Conservation (phyloP, 2,329 filamentous ascomycete species). For the Aspergillus hortae region DNA sequence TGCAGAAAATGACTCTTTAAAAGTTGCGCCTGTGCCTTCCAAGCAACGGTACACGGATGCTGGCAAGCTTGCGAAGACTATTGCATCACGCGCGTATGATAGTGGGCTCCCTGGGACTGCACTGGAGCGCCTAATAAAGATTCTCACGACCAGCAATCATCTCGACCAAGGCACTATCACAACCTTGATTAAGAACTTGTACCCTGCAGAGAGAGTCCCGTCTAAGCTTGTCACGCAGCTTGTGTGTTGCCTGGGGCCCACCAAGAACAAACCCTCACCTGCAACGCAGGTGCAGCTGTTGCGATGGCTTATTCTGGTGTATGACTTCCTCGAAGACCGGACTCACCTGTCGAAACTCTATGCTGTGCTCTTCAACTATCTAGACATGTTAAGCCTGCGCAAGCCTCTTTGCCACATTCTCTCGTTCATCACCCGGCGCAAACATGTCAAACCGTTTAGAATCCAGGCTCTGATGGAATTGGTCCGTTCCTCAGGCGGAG, state of each 20-base stretch:
- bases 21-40: constrained; percentile 49
- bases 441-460: constrained; percentile 77
- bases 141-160: constrained; percentile 63
- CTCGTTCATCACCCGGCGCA: constrained; percentile 73
- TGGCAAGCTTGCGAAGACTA: constrained; percentile 60
- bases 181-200: constrained; percentile 68
- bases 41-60: constrained; percentile 64
- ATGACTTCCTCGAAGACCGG: constrained; percentile 65
- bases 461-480: constrained; percentile 67
- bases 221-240: constrained; percentile 61
- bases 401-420: constrained; percentile 70
- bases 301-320: constrained; percentile 74
- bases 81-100: constrained; percentile 63
- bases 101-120: constrained; percentile 61
- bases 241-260: constrained; percentile 72
- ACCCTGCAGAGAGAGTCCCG: constrained; percentile 65
- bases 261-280: constrained; percentile 69
- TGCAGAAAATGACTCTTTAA: neutral
- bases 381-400: constrained; percentile 76
- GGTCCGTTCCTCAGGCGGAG: constrained; percentile 51
- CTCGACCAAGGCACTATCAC: constrained; percentile 74
- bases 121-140: constrained; percentile 61
- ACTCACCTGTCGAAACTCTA: constrained; percentile 66
- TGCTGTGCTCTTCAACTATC: constrained; percentile 71
- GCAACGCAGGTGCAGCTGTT: constrained; percentile 67